These are phyloP conservation scores for Aspergillus sclerotialis DNA, from an alignment of 2,329 filamentous ascomycete genomes.

Conservation along the genomic window DNA sequence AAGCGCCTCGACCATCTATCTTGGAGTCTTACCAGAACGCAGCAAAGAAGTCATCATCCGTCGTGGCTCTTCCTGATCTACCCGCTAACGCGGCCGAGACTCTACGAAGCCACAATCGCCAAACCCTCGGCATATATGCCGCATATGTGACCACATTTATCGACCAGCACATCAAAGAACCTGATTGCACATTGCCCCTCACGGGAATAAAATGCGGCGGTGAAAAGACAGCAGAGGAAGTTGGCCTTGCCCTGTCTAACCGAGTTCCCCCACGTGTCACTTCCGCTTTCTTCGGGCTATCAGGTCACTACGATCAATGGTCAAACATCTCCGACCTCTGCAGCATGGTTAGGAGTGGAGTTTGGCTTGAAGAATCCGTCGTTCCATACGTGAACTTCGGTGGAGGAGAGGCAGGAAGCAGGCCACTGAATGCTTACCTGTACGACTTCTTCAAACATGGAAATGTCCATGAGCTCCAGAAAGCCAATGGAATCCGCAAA, in stretches of 20 bases:
- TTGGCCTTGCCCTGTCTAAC: conserved; percentile 1
- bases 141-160: conserved; percentile 64
- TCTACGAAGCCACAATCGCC: conserved; percentile 55
- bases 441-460: conserved; percentile 74
- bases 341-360: conserved; percentile 54
- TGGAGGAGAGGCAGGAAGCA: conserved; percentile 48
- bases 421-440: conserved; percentile 41
- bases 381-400: conserved; percentile 62
- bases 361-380: conserved; percentile 68
- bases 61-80: conserved; percentile 59
- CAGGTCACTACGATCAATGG: conserved; percentile 60
- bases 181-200: conserved; percentile 54
- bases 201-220: conserved; percentile 40
- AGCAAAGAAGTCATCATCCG: conserved; percentile 53
- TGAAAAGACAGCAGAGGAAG: conserved; percentile 23
- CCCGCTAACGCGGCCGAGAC: conserved; percentile 51
- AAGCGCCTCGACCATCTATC: conserved; percentile 38
- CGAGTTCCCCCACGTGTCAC: conserved; percentile 35
- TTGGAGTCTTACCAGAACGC: conserved; percentile 31
- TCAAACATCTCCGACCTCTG: conserved; percentile 61
- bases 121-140: conserved; percentile 60
- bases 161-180: conserved; percentile 51
- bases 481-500: conserved; percentile 58
- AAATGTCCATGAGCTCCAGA: conserved; percentile 52
- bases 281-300: conserved; percentile 66